A percentile compares a stretch with the other conserved stretches of the same genome.
These are phyloP conservation scores for Coccomyxa subellipsoidea DNA, from an alignment of 163 green algal genomes.

Conservation along the genomic window DNA sequence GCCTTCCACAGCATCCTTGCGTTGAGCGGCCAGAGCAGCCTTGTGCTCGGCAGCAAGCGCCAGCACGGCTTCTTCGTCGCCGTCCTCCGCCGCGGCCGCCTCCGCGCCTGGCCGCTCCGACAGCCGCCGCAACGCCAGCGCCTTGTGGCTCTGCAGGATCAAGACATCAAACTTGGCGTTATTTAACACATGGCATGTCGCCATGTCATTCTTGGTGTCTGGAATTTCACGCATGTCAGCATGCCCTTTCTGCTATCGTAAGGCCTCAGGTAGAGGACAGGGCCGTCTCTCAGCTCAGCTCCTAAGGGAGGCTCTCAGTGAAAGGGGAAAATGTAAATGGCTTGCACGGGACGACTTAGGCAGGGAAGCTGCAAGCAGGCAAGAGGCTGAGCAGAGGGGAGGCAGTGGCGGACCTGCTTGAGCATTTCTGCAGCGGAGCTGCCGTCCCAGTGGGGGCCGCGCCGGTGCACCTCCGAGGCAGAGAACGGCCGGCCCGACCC, in stretches of 20 bases:
- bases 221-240: too few species aligned
- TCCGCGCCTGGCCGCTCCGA: constrained; percentile 1
- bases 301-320: too few species aligned
- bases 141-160: background rate
- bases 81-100: background rate
- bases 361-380: background rate
- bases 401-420: background rate
- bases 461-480: background rate
- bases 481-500: background rate
- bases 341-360: too few species aligned
- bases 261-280: too few species aligned
- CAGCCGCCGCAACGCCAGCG: background rate
- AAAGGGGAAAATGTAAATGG: too few species aligned
- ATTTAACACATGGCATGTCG: too few species aligned
- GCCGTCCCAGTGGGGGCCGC: background rate
- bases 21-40: background rate
- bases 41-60: background rate
- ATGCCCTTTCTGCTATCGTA: too few species aligned
- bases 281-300: too few species aligned
- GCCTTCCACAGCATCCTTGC: constrained; percentile 7
- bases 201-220: too few species aligned
- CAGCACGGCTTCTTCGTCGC: background rate
- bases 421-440: constrained; percentile 15
- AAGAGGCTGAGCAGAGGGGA: background rate
- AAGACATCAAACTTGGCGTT: too few species aligned